These are phyloP conservation scores for Parmales sp. DNA, from an alignment of 108 stramenopile species.

Conservation along the genomic window DNA sequence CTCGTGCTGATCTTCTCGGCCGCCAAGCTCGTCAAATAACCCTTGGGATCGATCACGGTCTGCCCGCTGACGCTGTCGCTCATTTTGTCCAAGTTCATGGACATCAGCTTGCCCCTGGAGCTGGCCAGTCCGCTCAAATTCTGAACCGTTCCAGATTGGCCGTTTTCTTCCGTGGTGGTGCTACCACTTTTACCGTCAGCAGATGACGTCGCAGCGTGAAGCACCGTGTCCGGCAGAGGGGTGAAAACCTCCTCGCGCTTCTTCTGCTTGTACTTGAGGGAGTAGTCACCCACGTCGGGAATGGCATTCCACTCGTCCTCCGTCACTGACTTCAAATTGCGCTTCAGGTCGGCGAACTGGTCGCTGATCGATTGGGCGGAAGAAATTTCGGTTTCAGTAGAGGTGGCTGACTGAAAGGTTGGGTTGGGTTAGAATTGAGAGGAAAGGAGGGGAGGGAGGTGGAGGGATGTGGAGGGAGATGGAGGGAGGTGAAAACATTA, in stretches of 20 bases:
- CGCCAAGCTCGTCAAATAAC: slow-evolving; percentile 82
- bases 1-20: slow-evolving; percentile 45
- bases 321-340: slow-evolving; percentile 68
- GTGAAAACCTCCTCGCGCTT: slow-evolving; percentile 74
- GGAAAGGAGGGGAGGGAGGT: no score
- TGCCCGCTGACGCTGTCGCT: slow-evolving; percentile 72
- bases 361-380: no score
- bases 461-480: no score
- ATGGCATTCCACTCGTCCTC: slow-evolving; percentile 91
- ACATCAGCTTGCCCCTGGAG: not conserved
- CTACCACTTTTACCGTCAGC: slow-evolving; percentile 7
- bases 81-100: slow-evolving; percentile 83
- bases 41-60: slow-evolving; percentile 87
- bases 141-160: not conserved
- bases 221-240: slow-evolving; percentile 75
- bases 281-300: slow-evolving; percentile 89
- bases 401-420: no score
- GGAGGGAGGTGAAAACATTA: no score
- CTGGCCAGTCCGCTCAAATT: not conserved
- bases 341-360: slow-evolving; percentile 92
- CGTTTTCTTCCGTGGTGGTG: slow-evolving; percentile 16
- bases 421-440: no score
- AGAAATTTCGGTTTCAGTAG: no score
- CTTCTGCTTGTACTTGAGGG: slow-evolving; percentile 74
- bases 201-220: slow-evolving; percentile 49